These are phyloP conservation scores for Aegilops sharonensis DNA, from an alignment of 176 grass and related monocot genomes.

Conservation along the genomic window DNA sequence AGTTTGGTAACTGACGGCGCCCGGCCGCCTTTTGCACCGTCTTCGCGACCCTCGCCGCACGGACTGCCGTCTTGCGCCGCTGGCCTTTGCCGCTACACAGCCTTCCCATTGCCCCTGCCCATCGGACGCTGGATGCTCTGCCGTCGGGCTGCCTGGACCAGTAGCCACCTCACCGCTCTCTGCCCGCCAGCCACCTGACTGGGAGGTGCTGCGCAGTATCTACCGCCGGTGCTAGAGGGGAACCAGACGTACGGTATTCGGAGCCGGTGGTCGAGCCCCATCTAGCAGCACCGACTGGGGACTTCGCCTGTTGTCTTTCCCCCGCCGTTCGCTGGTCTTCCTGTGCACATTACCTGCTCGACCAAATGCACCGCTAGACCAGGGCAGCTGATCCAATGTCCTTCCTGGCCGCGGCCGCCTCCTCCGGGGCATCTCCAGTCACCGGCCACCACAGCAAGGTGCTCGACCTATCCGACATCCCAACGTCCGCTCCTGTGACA, in stretches of 20 bases:
- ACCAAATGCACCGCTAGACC: slow-evolving; percentile 31
- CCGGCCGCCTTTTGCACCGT: no score
- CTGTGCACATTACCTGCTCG: slow-evolving; percentile 36
- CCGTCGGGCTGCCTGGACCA: no score
- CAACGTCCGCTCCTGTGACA: no score
- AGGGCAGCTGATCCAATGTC: slow-evolving; percentile 20
- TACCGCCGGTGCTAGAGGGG: not conserved
- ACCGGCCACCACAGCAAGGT: slow-evolving; percentile 15
- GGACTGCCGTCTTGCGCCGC: no score
- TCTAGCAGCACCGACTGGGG: not conserved
- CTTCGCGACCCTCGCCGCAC: no score
- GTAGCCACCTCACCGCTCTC: no score
- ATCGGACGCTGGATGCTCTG: no score
- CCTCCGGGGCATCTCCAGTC: slow-evolving; percentile 20
- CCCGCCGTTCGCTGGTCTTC: not conserved
- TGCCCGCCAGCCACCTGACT: not conserved
- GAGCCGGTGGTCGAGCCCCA: not conserved
- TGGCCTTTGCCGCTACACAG: no score
- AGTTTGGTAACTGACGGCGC: no score
- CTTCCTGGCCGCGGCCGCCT: slow-evolving; percentile 27
- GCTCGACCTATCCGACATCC: not conserved
- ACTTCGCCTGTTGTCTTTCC: not conserved
- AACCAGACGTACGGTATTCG: not conserved
- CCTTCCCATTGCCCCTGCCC: no score
- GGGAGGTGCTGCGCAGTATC: not conserved